A percentile compares a stretch with the other conserved stretches of the same genome.
These are phyloP conservation scores for rapeseed (Brassica napus) DNA, from an alignment of 345 rosid species.

Conservation along the genomic window DNA sequence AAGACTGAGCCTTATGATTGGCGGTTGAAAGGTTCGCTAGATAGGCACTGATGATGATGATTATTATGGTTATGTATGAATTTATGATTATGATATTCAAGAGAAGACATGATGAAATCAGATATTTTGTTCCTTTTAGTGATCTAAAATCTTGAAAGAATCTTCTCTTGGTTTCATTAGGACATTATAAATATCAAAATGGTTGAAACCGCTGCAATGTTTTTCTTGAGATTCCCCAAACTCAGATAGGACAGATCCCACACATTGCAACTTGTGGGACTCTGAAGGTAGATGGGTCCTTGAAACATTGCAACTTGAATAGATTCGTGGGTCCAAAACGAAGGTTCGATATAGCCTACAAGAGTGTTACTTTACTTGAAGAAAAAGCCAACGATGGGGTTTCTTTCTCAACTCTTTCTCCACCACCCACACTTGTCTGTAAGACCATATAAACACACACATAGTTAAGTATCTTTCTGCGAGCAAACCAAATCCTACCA, in stretches of 20 bases:
- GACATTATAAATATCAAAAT: background rate
- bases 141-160: background rate
- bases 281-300: constrained; percentile 8
- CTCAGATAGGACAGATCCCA: background rate
- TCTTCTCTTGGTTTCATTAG: too few species aligned
- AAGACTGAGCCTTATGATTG: background rate
- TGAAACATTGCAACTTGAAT: constrained; percentile 30
- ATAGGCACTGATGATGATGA: constrained; percentile 37
- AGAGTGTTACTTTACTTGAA: background rate
- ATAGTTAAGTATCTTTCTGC: too few species aligned
- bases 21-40: constrained; percentile 29
- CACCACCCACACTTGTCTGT: constrained; percentile 1
- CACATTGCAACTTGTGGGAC: constrained; percentile 24
- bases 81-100: constrained; percentile 17
- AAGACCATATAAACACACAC: background rate
- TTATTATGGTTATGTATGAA: background rate
- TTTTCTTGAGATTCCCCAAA: background rate
- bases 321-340: constrained; percentile 38
- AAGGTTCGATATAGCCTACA: constrained; percentile 22
- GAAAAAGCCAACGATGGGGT: background rate
- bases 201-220: background rate
- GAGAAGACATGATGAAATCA: constrained; percentile 20
- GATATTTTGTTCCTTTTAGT: constrained; percentile 16
- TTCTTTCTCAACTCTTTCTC: background rate
- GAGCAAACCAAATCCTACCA: too few species aligned